Evolutionary conservation across 331 rosid species (phyloP).

Genomic region (Acacia concinna): DNA sequence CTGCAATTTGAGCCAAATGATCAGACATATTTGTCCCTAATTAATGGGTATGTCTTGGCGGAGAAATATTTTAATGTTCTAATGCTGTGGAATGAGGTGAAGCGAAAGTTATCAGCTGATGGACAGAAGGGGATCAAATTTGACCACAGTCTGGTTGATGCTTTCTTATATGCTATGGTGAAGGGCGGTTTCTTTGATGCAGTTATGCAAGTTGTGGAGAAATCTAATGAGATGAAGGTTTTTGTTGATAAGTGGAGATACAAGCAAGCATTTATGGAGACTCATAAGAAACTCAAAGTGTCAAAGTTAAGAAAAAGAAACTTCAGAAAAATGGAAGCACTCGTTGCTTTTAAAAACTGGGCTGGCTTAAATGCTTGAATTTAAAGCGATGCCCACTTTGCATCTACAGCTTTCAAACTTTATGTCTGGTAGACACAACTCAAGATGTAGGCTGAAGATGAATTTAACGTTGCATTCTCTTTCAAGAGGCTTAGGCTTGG

Average conservation of each 20-base stretch:
- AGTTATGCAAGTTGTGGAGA: constrained; percentile 95
- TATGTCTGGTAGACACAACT: constrained; percentile 19
- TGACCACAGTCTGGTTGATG: constrained; percentile 76
- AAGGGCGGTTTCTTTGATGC: constrained; percentile 98
- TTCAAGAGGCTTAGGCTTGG: constrained; percentile 10
- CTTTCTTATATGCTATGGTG: constrained; percentile 82
- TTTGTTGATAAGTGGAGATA: constrained; percentile 97
- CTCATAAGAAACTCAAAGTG: constrained; percentile 84
- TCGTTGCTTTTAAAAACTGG: constrained; percentile 95
- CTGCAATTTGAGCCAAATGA: constrained; percentile 84
- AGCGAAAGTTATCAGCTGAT: constrained; percentile 56
- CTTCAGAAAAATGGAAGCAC: constrained; percentile 80
- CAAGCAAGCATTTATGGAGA: constrained; percentile 97
- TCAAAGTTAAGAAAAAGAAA: constrained; percentile 71
- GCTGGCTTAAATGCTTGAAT: constrained; percentile 79
- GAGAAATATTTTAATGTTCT: constrained; percentile 80
- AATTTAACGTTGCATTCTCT: constrained; percentile 14
- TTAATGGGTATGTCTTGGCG: constrained; percentile 72
- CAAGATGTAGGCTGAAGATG: constrained; percentile 22
- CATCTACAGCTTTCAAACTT: constrained; percentile 20
- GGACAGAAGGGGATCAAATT: constrained; percentile 69
- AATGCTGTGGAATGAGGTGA: constrained; percentile 94
- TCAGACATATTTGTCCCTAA: constrained; percentile 83
- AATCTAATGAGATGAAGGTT: constrained; percentile 76
- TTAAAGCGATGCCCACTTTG: constrained; percentile 10